Conservation (phyloP, 108 stramenopile species). For the Aurantiochytrium sp. region DNA sequence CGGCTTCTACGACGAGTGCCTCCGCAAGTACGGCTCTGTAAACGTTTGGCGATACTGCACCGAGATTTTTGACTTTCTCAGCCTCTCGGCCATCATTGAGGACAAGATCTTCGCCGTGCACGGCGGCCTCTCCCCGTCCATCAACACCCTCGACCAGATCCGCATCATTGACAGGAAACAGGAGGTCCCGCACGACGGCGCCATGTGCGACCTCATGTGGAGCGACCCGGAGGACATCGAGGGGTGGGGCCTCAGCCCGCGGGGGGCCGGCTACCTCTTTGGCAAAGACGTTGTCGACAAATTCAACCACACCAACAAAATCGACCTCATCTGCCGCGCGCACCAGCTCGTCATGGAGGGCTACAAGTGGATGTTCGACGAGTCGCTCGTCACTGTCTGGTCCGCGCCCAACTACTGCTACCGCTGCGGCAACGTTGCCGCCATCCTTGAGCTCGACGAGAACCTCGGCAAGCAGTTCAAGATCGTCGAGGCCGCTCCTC, state of each 20-base stretch:
- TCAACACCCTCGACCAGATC: slow-evolving; percentile 93
- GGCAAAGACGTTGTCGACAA: slow-evolving; percentile 91
- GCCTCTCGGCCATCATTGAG: slow-evolving; percentile 85
- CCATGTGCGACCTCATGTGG: slow-evolving; percentile 99
- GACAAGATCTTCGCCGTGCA: slow-evolving; percentile 95
- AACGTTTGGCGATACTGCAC: slow-evolving; percentile 99
- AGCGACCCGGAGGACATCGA: slow-evolving; percentile 93
- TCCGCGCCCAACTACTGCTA: slow-evolving; percentile 99
- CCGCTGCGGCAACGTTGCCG: slow-evolving; percentile 92
- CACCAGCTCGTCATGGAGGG: slow-evolving; percentile 99
- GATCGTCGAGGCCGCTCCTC: slow-evolving; percentile 95
- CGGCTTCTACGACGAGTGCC: slow-evolving; percentile 98
- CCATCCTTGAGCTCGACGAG: slow-evolving; percentile 93
- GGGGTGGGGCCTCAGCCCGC: slow-evolving; percentile 91
- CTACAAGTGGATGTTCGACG: slow-evolving; percentile 86
- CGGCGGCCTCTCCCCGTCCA: slow-evolving; percentile 86
- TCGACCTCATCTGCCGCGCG: slow-evolving; percentile 88
- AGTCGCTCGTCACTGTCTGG: slow-evolving; percentile 94
- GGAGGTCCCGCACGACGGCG: slow-evolving; percentile 97
- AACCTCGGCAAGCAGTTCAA: slow-evolving; percentile 81
- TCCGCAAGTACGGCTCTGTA: slow-evolving; percentile 91
- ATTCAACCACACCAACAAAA: slow-evolving; percentile 87
- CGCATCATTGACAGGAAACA: slow-evolving; percentile 96
- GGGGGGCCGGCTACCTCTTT: slow-evolving; percentile 97
- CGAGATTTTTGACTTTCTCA: slow-evolving; percentile 93